These are phyloP conservation scores for Helianthus annuus DNA, from an alignment of 129 eudicot species.

Conservation along the genomic window DNA sequence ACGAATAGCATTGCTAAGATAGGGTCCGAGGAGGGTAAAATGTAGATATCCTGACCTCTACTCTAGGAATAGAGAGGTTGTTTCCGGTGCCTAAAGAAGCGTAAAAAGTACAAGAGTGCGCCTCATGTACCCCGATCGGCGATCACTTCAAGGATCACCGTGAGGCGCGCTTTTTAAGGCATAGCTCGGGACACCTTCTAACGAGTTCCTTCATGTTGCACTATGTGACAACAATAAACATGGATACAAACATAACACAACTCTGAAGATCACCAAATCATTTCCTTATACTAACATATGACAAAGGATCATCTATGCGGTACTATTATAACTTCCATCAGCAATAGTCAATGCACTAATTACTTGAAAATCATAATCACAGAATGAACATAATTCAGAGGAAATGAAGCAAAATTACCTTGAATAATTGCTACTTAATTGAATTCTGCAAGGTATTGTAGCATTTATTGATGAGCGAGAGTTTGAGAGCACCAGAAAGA, in stretches of 20 bases:
- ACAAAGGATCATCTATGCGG: slow-evolving; percentile 4
- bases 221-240: too few species aligned
- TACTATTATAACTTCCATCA: slow-evolving; percentile 8
- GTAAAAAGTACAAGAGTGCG: not conserved
- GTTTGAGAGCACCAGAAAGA: not conserved
- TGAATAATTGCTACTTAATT: not conserved
- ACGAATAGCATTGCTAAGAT: too few species aligned
- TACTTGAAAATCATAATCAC: slow-evolving; percentile 17
- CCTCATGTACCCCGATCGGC: too few species aligned
- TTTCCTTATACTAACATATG: slow-evolving; percentile 2
- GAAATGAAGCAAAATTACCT: slow-evolving; percentile 28
- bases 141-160: too few species aligned
- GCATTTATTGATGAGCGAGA: not conserved
- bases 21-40: too few species aligned
- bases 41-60: too few species aligned
- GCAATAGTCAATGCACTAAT: slow-evolving; percentile 17
- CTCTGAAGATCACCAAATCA: not conserved
- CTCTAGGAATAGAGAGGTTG: too few species aligned
- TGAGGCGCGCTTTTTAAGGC: too few species aligned
- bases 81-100: not conserved
- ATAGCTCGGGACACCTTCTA: too few species aligned
- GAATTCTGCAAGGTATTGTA: not conserved
- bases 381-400: not conserved
- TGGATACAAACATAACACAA: not conserved
- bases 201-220: not conserved